phyloP scores from a whole-genome alignment of 192 early-diverging fungal genomes.

The Backusella tuberculispora region DNA sequence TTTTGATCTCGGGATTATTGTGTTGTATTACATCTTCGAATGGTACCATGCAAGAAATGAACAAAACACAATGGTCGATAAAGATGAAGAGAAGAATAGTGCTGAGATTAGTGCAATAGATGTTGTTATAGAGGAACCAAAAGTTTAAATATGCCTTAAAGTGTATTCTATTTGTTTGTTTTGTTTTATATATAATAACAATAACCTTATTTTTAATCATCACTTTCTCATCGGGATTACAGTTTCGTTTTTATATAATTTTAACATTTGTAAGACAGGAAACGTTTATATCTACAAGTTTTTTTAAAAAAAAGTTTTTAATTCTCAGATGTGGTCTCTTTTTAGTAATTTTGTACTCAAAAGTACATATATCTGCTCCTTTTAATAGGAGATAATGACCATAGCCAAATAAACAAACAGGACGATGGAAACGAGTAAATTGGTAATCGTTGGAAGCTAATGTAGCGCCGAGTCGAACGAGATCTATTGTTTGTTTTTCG shows the following conservation, averaged over 20 bases:
- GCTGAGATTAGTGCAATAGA: too few species aligned
- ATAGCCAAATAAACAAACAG: too few species aligned
- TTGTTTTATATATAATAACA: slow-evolving; percentile 2
- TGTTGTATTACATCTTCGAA: slow-evolving; percentile 34
- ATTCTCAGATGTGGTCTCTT: background rate
- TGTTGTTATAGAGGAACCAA: background rate
- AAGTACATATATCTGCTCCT: too few species aligned
- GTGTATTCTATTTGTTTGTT: background rate
- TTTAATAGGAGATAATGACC: too few species aligned
- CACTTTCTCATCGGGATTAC: background rate
- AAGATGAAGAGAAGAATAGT: background rate
- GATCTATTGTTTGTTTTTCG: too few species aligned
- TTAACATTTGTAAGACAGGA: background rate
- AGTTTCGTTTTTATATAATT: background rate
- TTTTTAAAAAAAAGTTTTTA: background rate
- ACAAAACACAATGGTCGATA: background rate
- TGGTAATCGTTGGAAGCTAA: too few species aligned
- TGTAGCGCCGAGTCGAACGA: too few species aligned
- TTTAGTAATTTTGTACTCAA: too few species aligned
- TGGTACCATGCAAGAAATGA: slow-evolving; percentile 29
- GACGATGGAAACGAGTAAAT: too few species aligned
- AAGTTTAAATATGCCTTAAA: background rate
- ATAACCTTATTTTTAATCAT: background rate
- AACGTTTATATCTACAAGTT: background rate
- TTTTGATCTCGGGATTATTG: slow-evolving; percentile 29